A percentile compares a stretch with the other conserved stretches of the same genome.
phyloP scores from a whole-genome alignment of 257 asterid species.

The Solanum clarkiae region DNA sequence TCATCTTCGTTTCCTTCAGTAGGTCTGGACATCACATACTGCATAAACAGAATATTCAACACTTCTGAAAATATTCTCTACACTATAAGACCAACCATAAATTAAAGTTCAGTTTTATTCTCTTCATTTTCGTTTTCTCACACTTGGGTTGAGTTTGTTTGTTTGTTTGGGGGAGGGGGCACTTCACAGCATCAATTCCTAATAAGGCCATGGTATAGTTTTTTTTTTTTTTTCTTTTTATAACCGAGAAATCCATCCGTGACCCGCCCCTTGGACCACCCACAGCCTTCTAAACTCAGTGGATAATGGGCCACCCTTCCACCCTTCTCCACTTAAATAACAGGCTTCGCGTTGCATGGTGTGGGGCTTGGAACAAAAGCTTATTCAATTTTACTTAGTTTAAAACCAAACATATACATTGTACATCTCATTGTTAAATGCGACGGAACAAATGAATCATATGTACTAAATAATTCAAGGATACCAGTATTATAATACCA shows the following conservation, averaged over 20 bases:
- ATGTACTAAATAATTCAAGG: neutral
- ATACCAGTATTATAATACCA: neutral
- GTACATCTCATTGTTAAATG: neutral
- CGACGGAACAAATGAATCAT: neutral
- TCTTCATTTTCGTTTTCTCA: neutral
- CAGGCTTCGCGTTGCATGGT: too few species aligned
- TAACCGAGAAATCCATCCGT: too few species aligned
- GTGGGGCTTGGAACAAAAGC: neutral
- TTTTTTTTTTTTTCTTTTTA: too few species aligned
- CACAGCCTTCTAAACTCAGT: too few species aligned
- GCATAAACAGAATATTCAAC: slow-evolving; percentile 14
- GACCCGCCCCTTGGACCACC: too few species aligned
- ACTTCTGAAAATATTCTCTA: neutral
- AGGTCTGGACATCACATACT: slow-evolving; percentile 33
- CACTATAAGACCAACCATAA: neutral
- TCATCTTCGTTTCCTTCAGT: slow-evolving; percentile 19
- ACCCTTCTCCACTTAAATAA: too few species aligned
- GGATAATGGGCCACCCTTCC: too few species aligned
- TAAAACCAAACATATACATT: neutral
- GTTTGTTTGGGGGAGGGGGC: too few species aligned
- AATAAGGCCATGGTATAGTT: too few species aligned
- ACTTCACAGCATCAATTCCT: too few species aligned
- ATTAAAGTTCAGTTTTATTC: neutral
- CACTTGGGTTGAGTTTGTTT: neutral
- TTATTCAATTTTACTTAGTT: neutral